Evolutionary conservation across 2,329 filamentous ascomycete species (phyloP).

Genomic region (Penicillium capsulatum): DNA sequence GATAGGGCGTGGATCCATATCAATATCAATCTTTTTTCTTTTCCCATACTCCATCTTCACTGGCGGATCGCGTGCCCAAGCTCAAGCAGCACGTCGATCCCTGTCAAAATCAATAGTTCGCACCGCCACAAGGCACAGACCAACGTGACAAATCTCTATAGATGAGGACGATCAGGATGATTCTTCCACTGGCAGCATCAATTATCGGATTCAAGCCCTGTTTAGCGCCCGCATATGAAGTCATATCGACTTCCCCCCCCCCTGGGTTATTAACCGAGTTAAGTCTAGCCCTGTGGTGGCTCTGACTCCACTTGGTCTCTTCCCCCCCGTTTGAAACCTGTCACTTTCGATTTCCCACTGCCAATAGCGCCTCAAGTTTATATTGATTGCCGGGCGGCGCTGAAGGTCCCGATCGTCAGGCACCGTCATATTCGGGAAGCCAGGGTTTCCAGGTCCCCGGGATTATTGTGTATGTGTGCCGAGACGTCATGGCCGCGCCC

Average conservation of each 20-base stretch:
- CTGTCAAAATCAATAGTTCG: conserved; percentile 24
- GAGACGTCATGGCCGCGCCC: neutral
- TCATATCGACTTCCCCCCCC: too few species aligned
- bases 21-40: neutral
- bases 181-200: too few species aligned
- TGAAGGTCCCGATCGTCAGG: conserved; percentile 7
- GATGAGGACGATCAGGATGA: too few species aligned
- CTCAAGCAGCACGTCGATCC: conserved; percentile 14
- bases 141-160: conserved; percentile 20
- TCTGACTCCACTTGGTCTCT: neutral
- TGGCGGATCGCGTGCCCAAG: conserved; percentile 6
- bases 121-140: conserved; percentile 24
- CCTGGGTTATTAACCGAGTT: too few species aligned
- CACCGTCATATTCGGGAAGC: neutral
- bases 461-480: neutral
- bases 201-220: too few species aligned
- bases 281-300: too few species aligned
- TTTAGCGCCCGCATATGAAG: too few species aligned
- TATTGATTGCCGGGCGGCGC: neutral
- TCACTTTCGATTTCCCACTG: conserved; percentile 1
- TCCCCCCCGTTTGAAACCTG: conserved; percentile 1
- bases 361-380: conserved; percentile 3
- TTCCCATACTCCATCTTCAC: neutral
- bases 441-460: neutral
- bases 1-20: neutral